These are phyloP conservation scores for Seiridium unicorne DNA, from an alignment of 2,329 filamentous ascomycete species.

Conservation along the genomic window DNA sequence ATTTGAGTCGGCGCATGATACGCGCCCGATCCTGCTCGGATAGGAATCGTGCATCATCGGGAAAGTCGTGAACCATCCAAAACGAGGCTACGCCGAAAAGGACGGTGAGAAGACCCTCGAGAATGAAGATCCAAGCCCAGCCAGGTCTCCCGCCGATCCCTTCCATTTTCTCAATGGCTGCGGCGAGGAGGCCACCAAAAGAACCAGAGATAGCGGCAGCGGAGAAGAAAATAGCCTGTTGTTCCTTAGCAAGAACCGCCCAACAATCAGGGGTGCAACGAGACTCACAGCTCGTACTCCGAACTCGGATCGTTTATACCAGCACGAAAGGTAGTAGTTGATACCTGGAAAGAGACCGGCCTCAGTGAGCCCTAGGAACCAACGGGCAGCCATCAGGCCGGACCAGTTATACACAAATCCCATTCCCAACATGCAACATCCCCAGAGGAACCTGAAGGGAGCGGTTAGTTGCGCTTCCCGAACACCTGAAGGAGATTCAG, in stretches of 20 bases:
- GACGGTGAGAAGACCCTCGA: slow-evolving; percentile 70
- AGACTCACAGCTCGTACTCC: slow-evolving; percentile 64
- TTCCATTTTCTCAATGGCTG: slow-evolving; percentile 69
- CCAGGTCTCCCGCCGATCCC: slow-evolving; percentile 56
- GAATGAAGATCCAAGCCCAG: slow-evolving; percentile 67
- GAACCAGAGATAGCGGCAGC: slow-evolving; percentile 77
- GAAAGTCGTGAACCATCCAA: slow-evolving; percentile 83
- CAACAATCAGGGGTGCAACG: background rate
- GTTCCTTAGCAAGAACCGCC: background rate
- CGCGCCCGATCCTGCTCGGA: slow-evolving; percentile 66
- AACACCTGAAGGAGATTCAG: background rate
- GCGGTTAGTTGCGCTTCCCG: background rate
- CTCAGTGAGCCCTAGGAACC: slow-evolving; percentile 73
- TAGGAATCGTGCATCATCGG: slow-evolving; percentile 73
- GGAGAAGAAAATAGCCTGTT: slow-evolving; percentile 73
- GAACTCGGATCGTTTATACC: slow-evolving; percentile 79
- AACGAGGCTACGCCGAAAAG: slow-evolving; percentile 66
- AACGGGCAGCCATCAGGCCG: slow-evolving; percentile 64
- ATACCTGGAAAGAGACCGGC: slow-evolving; percentile 75
- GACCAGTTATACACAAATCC: slow-evolving; percentile 63
- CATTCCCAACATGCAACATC: slow-evolving; percentile 67
- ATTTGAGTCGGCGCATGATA: slow-evolving; percentile 67
- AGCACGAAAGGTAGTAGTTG: slow-evolving; percentile 79
- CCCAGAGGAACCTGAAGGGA: slow-evolving; percentile 56
- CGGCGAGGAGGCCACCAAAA: slow-evolving; percentile 72